Evolutionary conservation across 2,329 filamentous ascomycete genomes (phyloP), one percentile per base, ranked within the genome.

Genomic region (Neofusicoccum kwambonambiense): DNA sequence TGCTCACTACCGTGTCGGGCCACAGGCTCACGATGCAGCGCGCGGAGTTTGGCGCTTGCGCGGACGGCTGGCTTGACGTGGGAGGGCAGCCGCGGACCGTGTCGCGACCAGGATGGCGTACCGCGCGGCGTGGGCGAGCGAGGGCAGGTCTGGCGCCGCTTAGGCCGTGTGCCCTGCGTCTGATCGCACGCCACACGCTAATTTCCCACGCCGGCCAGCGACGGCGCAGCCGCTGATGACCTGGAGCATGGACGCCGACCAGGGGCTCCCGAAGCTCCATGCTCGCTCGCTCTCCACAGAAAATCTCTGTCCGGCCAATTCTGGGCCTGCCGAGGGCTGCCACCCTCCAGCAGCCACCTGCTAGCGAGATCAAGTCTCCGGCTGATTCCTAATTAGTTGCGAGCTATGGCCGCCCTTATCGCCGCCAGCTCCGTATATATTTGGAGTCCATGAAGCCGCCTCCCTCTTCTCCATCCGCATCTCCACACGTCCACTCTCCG

Each of bases 391-490:
- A 60, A 47, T 47, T 35, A 47, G 27, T n/a, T 39, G 41, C 42
- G 15, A 60, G 56, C 56, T 37, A 19, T 60, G 56, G 42, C 56
- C 56, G 56, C 56, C 44, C 41, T 60, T 47, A 47, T 60, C 56
- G 56, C 56, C 56, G 56, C 56, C 42, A 49, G 56, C 56, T 47
- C 56, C 56, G 56, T 60, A 60, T 60, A 60, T 60, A 60, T 60
- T 60, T 35, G 31, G n/a, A 19, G 15, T 13, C 56, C 13, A 17
- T 3, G n/a, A 51, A 49, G 19, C 60, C n/a, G 7, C 15, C 61
- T n/a, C 8, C 49, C 61, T 22, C 15, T 81, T 98, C 52, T 98
- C 97, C 79, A 95, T 98, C 70, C 89, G 89, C 75, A 90, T 97
- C 72, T 87, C 98, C 63, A 93, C 96, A 87, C 89, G 94, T 52